A percentile compares a stretch with the other conserved stretches of the same genome.
Conservation (phyloP, 129 eudicot species). For the Ambrosia artemisiifolia region DNA sequence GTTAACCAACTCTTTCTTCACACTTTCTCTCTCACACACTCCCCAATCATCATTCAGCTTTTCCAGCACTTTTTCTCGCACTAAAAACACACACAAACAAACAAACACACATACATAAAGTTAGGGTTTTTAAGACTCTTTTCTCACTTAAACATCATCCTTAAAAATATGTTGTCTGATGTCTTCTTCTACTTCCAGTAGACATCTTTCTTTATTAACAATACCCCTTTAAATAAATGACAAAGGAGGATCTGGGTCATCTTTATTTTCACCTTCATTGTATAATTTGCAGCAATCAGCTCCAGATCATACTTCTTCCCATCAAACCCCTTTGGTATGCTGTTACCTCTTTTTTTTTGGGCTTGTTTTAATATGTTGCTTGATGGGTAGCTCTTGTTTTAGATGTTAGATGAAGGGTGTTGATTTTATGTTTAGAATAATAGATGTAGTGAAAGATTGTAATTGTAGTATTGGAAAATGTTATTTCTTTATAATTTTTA, state of each 20-base stretch:
- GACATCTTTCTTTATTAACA: neutral
- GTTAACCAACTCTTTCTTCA: neutral
- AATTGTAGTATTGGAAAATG: too few relatives aligned
- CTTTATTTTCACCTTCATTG: constrained; percentile 7
- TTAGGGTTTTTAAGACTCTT: constrained; percentile 11
- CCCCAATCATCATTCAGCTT: constrained; percentile 31
- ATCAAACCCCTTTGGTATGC: constrained; percentile 16
- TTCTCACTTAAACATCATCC: constrained; percentile 7
- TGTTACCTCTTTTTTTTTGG: neutral
- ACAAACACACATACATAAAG: neutral
- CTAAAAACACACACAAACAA: neutral
- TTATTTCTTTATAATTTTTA: too few relatives aligned
- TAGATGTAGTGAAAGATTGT: neutral
- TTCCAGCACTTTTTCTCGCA: constrained; percentile 25
- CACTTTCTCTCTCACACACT: neutral
- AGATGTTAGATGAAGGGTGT: neutral
- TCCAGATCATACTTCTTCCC: constrained; percentile 28
- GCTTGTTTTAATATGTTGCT: neutral
- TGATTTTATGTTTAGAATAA: neutral
- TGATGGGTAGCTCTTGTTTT: constrained; percentile 1
- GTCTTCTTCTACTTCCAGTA: constrained; percentile 9
- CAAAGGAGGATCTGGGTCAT: constrained; percentile 24
- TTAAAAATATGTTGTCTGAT: neutral
- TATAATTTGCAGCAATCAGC: constrained; percentile 2
- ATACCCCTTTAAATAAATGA: constrained; percentile 24